Percentiles rank a stretch among this genome's conserved stretches.
Conservation (phyloP, 257 asterid species). For the Capsicum rhomboideum region DNA sequence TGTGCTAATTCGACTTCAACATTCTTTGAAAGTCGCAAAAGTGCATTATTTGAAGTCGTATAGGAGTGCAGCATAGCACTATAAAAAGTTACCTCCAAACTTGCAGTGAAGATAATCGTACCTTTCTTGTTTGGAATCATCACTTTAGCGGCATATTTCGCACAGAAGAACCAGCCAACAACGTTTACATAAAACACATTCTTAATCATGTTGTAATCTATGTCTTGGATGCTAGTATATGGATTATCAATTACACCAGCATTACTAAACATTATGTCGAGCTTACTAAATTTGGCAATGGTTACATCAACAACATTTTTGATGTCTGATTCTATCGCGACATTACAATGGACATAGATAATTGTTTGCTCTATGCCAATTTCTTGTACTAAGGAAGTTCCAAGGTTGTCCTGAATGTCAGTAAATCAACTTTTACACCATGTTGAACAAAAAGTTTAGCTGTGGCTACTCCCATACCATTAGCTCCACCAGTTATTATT, state of each 20-base stretch:
- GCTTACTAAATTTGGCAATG: not conserved
- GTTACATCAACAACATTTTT: not conserved
- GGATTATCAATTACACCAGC: not conserved
- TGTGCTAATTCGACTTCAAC: too few species aligned
- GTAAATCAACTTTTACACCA: not conserved
- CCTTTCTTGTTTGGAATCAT: too few species aligned
- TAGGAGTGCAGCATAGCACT: too few species aligned
- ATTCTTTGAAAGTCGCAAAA: too few species aligned
- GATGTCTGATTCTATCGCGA: not conserved
- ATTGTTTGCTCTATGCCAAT: not conserved
- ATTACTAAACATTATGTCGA: slow-evolving; percentile 2
- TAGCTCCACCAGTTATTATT: not conserved
- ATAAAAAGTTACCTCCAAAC: too few species aligned
- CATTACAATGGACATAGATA: not conserved
- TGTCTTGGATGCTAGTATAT: not conserved
- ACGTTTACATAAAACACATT: not conserved
- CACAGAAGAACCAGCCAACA: too few species aligned
- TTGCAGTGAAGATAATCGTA: too few species aligned
- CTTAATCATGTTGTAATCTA: not conserved
- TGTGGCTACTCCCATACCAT: not conserved
- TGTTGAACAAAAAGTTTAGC: not conserved
- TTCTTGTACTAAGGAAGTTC: not conserved
- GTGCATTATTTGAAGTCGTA: too few species aligned
- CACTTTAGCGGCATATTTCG: too few species aligned
- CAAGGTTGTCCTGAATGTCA: not conserved